A percentile compares a stretch with the other conserved stretches of the same genome.
These are phyloP conservation scores for Actinomortierella wolfii DNA, from an alignment of 371 early-diverging fungal species.

Conservation along the genomic window DNA sequence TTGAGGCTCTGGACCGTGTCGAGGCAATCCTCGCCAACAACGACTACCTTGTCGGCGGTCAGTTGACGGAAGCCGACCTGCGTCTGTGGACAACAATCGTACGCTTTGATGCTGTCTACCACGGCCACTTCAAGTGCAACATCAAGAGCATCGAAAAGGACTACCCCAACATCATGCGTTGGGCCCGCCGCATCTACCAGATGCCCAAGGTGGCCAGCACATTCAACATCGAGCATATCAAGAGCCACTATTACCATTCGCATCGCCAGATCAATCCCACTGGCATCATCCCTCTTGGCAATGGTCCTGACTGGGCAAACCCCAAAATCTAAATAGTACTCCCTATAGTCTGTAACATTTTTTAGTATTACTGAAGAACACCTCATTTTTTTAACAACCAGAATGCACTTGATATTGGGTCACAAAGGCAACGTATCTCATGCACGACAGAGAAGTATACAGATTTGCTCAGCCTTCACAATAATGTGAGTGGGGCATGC, in stretches of 20 bases:
- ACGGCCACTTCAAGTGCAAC: conserved; percentile 93
- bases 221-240: conserved; percentile 94
- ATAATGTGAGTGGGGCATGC: too few relatives aligned
- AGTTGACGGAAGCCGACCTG: conserved; percentile 91
- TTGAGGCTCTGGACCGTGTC: conserved; percentile 82
- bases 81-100: conserved; percentile 93
- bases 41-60: conserved; percentile 76
- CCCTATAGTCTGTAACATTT: too few relatives aligned
- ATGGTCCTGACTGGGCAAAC: conserved; percentile 75
- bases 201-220: conserved; percentile 77
- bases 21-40: conserved; percentile 76
- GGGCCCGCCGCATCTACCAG: conserved; percentile 87
- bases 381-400: too few relatives aligned
- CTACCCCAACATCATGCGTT: conserved; percentile 86
- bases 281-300: conserved; percentile 83
- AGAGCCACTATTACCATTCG: conserved; percentile 89
- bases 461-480: too few relatives aligned
- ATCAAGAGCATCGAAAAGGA: conserved; percentile 79
- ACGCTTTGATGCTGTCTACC: conserved; percentile 88
- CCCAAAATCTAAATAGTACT: conserved; percentile 41
- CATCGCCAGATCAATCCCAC: conserved; percentile 92
- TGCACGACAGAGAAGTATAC: too few relatives aligned
- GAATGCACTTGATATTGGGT: too few relatives aligned
- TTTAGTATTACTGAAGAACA: too few relatives aligned
- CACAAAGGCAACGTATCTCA: too few relatives aligned